Conservation (phyloP, 148 eudicot species). For the Hydrangea macrophylla region DNA sequence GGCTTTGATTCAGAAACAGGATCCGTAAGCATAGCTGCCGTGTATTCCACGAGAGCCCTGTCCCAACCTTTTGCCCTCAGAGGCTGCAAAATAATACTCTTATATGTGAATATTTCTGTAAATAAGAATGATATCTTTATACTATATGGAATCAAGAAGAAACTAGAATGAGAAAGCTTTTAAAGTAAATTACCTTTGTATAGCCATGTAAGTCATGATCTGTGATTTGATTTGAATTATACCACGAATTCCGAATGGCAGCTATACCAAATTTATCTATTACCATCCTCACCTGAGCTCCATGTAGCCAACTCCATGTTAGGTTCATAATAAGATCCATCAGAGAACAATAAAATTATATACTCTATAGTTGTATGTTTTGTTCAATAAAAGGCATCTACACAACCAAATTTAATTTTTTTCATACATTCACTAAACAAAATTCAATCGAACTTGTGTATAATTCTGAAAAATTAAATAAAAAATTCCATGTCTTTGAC, state of each 20-base stretch:
- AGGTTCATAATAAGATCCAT: background rate
- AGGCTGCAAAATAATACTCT: slow-evolving; percentile 51
- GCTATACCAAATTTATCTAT: slow-evolving; percentile 80
- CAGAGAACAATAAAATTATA: background rate
- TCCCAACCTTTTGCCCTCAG: slow-evolving; percentile 82
- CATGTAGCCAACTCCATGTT: slow-evolving; percentile 9
- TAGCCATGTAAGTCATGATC: slow-evolving; percentile 71
- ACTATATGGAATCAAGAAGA: background rate
- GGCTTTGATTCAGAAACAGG: slow-evolving; percentile 54
- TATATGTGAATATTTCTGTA: background rate
- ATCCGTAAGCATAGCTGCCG: slow-evolving; percentile 67
- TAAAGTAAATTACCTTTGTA: slow-evolving; percentile 56
- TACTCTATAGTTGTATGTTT: background rate
- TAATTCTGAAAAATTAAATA: too few relatives aligned
- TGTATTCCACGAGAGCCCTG: slow-evolving; percentile 70
- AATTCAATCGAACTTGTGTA: too few relatives aligned
- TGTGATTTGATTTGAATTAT: slow-evolving; percentile 65
- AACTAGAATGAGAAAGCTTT: background rate
- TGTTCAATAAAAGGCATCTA: background rate
- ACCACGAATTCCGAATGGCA: slow-evolving; percentile 72
- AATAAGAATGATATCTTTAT: background rate
- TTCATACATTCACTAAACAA: background rate
- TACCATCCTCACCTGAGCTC: slow-evolving; percentile 63
- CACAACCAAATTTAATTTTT: background rate
- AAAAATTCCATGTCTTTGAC: too few relatives aligned